Base-by-base conservation (phyloP, 2,329 filamentous ascomycete genomes). In the Blastomyces parvus region DNA sequence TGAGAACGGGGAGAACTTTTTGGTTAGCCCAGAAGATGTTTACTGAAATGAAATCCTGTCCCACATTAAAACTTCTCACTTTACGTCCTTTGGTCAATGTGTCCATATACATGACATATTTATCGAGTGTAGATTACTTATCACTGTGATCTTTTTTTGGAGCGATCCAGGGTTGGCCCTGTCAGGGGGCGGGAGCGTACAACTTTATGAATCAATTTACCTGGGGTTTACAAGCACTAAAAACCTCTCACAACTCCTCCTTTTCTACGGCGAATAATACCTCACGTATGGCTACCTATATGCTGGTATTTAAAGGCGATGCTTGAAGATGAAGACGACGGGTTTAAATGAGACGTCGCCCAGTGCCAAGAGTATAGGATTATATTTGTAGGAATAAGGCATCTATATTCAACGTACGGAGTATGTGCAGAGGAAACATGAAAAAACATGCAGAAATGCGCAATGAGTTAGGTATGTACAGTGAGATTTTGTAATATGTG, bases 21-120 rank as follows among this genome's bases (percentile, higher is more conserved):
- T 84, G 69, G 91, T 99, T 33, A 80, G 84, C 59, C 90, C 92
- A 1, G 86, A 90, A 65, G 90, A 97, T 77, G 92, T 99, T 61
- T 97, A 76, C 60, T 76, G 73, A 64, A 19, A 38, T 25, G 60
- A 48, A 36, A 52, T 25, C 61, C 55, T 9, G 9, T 27, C 55
- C 55, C 57, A 14, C 46, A 50, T 55, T 57, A 46, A n/a, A 40
- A 53, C 13, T 56, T 17, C 13, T 14, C 46, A 22, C 59, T 9
- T 33, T 42, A 33, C 19, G 57, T 17, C 30, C 14, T 59, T 33
- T 38, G 36, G 22, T 13, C 19, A 36, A 27, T 14, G 9, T 55
- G 52, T n/a, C 17, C n/a, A 55, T 36, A 55, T 36, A 13, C 19
- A 38, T 22, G 19, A 22, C 4, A n/a, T 19, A 38, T 25, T 52